Percentiles rank a stretch among this genome's conserved stretches.
phyloP scores from a whole-genome alignment of 2,329 filamentous ascomycete species.

The Pseudocercospora fijiensis region DNA sequence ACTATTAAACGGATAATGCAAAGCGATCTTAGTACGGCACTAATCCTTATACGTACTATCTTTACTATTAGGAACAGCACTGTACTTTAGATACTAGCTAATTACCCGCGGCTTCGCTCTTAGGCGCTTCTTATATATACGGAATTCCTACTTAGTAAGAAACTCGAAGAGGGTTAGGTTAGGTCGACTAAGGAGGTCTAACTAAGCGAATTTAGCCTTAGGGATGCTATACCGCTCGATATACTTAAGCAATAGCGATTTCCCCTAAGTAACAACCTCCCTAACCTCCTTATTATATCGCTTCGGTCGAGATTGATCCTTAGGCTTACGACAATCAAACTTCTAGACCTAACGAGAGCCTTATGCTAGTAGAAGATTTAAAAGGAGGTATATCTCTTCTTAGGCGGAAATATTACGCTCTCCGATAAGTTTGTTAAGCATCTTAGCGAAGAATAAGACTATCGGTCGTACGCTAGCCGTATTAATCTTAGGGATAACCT shows the following conservation, averaged over 20 bases:
- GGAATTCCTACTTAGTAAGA: background rate
- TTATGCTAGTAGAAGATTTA: background rate
- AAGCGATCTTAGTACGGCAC: too few species aligned
- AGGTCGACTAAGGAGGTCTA: background rate
- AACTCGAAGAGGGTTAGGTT: background rate
- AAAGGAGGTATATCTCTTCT: background rate
- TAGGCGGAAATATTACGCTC: too few species aligned
- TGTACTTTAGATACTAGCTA: too few species aligned
- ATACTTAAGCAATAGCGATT: background rate
- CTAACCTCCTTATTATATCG: too few species aligned
- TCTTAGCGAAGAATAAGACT: background rate
- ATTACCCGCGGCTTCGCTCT: background rate
- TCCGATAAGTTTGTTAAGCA: background rate
- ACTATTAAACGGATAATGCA: too few species aligned
- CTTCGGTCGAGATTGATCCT: background rate
- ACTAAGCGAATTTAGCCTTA: too few species aligned
- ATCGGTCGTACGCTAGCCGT: background rate
- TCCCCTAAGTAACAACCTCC: background rate
- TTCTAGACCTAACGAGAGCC: background rate
- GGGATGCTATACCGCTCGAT: too few species aligned
- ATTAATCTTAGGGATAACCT: background rate
- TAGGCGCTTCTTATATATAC: background rate
- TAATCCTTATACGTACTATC: too few species aligned
- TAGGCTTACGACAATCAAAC: too few species aligned
- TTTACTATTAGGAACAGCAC: too few species aligned